Conservation (phyloP, 2,329 filamentous ascomycete species). For the Moelleriella libera region DNA sequence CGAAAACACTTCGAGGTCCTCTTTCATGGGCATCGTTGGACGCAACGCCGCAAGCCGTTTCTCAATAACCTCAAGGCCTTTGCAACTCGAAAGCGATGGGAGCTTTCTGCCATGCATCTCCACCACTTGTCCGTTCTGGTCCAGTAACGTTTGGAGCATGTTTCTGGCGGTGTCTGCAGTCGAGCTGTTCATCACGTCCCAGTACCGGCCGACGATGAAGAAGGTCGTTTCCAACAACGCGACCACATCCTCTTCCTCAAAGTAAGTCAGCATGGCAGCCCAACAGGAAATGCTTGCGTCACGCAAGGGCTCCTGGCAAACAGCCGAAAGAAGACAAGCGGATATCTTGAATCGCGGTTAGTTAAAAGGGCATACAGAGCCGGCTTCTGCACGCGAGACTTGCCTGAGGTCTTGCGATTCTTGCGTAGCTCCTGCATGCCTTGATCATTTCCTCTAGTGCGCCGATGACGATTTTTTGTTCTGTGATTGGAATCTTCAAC, state of each 20-base stretch:
- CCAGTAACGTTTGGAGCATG: constrained; percentile 51
- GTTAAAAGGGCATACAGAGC: neutral
- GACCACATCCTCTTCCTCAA: constrained; percentile 68
- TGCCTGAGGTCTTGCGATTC: constrained; percentile 74
- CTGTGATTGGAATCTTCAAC: constrained; percentile 39
- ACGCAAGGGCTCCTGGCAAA: constrained; percentile 61
- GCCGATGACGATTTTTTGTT: constrained; percentile 64
- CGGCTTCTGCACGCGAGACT: constrained; percentile 10
- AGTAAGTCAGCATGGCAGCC: constrained; percentile 59
- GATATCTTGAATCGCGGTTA: constrained; percentile 47
- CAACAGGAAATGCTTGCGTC: constrained; percentile 72
- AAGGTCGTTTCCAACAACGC: constrained; percentile 78
- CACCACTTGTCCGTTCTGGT: constrained; percentile 46
- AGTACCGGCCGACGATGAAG: constrained; percentile 72
- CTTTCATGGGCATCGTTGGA: constrained; percentile 14
- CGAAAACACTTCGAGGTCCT: constrained; percentile 33
- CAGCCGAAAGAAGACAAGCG: constrained; percentile 77
- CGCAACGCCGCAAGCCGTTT: constrained; percentile 50
- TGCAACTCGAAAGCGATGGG: constrained; percentile 62
- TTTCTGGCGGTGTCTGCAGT: constrained; percentile 46
- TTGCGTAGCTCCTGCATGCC: constrained; percentile 58
- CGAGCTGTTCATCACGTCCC: constrained; percentile 48
- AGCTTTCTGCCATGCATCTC: constrained; percentile 57
- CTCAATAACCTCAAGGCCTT: constrained; percentile 55
- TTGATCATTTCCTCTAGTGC: constrained; percentile 82